A percentile compares a stretch with the other conserved stretches of the same genome.
Evolutionary conservation across 2,329 filamentous ascomycete species (phyloP).

Genomic region (Stagonosporopsis tanaceti): DNA sequence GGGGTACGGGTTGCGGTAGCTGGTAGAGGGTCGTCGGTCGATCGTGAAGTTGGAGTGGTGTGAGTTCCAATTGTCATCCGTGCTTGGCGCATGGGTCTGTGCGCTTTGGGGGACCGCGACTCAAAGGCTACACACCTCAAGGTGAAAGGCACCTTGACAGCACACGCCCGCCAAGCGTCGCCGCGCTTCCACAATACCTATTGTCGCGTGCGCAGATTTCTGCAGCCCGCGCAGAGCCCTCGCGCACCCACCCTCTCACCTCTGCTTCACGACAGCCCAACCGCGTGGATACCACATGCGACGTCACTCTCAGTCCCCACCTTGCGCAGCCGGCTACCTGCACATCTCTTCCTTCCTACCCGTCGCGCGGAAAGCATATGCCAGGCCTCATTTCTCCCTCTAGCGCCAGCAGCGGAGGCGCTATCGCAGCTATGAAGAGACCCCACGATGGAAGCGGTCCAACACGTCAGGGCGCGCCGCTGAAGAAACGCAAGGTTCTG

Average conservation of each 20-base stretch:
- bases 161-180: conserved; percentile 13
- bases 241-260: conserved; percentile 8
- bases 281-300: conserved; percentile 17
- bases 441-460: conserved; percentile 32
- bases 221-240: conserved; percentile 12
- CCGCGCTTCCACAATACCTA: conserved; percentile 18
- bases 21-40: conserved; percentile 37
- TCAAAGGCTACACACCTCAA: conserved; percentile 23
- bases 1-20: conserved; percentile 38
- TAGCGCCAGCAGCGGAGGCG: conserved; percentile 42
- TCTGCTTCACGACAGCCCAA: conserved; percentile 3
- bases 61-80: conserved; percentile 12
- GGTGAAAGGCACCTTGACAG: conserved; percentile 27
- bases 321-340: conserved; percentile 21
- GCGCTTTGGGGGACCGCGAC: conserved; percentile 29
- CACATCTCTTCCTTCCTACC: conserved; percentile 9
- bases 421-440: conserved; percentile 47
- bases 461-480: conserved; percentile 31
- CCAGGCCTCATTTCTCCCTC: conserved; percentile 42
- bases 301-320: conserved; percentile 22
- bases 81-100: conserved; percentile 23
- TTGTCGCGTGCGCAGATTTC: conserved; percentile 14
- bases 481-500: conserved; percentile 48
- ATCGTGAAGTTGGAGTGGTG: conserved; percentile 44
- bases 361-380: conserved; percentile 36